Evolutionary conservation across 2,329 filamentous ascomycete species (phyloP).

Genomic region (Hymenotorrendiella dingleyae): DNA sequence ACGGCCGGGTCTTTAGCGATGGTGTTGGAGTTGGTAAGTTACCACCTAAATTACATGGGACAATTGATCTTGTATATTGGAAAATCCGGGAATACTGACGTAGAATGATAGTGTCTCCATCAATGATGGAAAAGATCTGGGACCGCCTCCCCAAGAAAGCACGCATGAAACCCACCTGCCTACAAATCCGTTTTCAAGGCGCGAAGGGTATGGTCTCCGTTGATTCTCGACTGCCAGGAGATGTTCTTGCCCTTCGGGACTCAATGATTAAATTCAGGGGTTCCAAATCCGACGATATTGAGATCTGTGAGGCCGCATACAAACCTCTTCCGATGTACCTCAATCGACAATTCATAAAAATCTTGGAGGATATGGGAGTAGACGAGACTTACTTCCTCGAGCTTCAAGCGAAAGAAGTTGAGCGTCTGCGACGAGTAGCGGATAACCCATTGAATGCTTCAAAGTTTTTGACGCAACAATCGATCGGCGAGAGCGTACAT

Average conservation of each 20-base stretch:
- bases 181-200: constrained; percentile 70
- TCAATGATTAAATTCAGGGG: constrained; percentile 79
- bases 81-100: no score
- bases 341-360: constrained; percentile 79
- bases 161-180: constrained; percentile 50
- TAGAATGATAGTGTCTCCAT: constrained; percentile 48
- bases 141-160: constrained; percentile 38
- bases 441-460: constrained; percentile 55
- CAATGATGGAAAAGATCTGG: constrained; percentile 56
- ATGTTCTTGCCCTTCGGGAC: constrained; percentile 53
- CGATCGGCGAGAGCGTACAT: constrained; percentile 53
- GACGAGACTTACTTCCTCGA: constrained; percentile 51
- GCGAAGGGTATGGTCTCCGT: constrained; percentile 75
- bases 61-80: not conserved
- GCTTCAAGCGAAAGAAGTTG: constrained; percentile 58
- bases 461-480: constrained; percentile 56
- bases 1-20: constrained; percentile 65
- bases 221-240: constrained; percentile 54
- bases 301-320: constrained; percentile 65
- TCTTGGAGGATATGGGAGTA: constrained; percentile 72
- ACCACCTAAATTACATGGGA: not conserved
- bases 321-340: constrained; percentile 63
- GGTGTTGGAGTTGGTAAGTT: constrained; percentile 53
- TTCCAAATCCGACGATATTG: constrained; percentile 48
- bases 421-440: constrained; percentile 53